Evolutionary conservation across 306 rosid species (phyloP).

Genomic region (Vigna angularis): DNA sequence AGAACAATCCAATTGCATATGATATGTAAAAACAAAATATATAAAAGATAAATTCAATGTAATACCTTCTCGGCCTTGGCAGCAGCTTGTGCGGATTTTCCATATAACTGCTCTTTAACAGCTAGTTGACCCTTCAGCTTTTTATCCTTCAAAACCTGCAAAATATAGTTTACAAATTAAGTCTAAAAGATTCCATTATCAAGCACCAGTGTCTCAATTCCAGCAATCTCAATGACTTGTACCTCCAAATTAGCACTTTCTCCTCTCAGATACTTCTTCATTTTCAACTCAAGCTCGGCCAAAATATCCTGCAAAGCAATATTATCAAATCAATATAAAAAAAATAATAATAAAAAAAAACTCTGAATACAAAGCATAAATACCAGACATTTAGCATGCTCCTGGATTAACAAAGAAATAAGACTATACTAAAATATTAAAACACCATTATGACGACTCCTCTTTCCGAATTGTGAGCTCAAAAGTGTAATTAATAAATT

Average conservation of each 20-base stretch:
- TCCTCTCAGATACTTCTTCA: slow-evolving; percentile 86
- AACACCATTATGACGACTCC: neutral
- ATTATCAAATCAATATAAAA: neutral
- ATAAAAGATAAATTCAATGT: neutral
- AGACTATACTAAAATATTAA: neutral
- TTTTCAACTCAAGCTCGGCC: slow-evolving; percentile 63
- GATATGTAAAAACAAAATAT: neutral
- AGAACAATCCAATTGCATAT: neutral
- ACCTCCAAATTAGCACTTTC: slow-evolving; percentile 74
- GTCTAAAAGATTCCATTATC: neutral
- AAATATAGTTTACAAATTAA: slow-evolving; percentile 19
- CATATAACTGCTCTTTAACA: slow-evolving; percentile 63
- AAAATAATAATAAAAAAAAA: neutral
- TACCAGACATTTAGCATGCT: neutral
- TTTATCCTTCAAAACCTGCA: slow-evolving; percentile 74
- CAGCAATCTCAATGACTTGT: slow-evolving; percentile 24
- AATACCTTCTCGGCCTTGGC: slow-evolving; percentile 83
- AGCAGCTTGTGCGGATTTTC: slow-evolving; percentile 76
- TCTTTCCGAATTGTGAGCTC: neutral
- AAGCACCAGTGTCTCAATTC: neutral
- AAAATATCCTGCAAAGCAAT: slow-evolving; percentile 56
- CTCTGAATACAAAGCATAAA: neutral
- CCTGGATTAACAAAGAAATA: neutral
- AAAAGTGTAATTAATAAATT: neutral
- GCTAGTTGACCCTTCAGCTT: slow-evolving; percentile 80